Percentiles rank a stretch among this genome's conserved stretches.
Evolutionary conservation across 371 early-diverging fungal species (phyloP).

Genomic region (Mucor piriformis): DNA sequence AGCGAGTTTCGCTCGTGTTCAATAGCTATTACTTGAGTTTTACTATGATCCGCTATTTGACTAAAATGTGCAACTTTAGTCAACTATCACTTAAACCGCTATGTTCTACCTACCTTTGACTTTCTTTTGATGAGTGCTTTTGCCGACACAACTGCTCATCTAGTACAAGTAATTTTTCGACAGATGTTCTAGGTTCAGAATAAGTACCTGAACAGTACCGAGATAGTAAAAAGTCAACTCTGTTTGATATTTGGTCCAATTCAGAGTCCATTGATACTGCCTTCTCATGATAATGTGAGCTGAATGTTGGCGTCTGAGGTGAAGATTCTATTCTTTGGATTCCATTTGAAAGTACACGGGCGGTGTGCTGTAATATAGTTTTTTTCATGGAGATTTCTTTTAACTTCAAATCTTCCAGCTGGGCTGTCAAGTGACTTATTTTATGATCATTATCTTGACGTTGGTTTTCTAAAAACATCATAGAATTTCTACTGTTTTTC

Average conservation of each 20-base stretch:
- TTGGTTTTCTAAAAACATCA: constrained; percentile 19
- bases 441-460: constrained; percentile 54
- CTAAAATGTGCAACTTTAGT: neutral
- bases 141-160: neutral
- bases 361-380: constrained; percentile 68
- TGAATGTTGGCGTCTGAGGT: neutral
- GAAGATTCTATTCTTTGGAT: constrained; percentile 25
- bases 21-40: constrained; percentile 16
- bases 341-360: constrained; percentile 58
- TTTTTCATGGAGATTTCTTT: constrained; percentile 64
- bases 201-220: neutral
- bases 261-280: neutral
- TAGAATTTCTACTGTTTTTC: constrained; percentile 27
- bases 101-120: neutral
- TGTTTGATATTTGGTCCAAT: constrained; percentile 3
- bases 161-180: neutral
- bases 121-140: neutral
- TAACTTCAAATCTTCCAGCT: constrained; percentile 62
- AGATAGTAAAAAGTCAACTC: neutral
- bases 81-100: neutral
- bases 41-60: neutral
- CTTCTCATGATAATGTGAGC: neutral
- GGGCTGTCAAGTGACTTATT: constrained; percentile 66
- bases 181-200: neutral
- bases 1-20: constrained; percentile 19